Percentiles rank a stretch among this genome's conserved stretches.
Evolutionary conservation across 768 basidiomycete genomes (phyloP).

Genomic region (Suillus plorans): DNA sequence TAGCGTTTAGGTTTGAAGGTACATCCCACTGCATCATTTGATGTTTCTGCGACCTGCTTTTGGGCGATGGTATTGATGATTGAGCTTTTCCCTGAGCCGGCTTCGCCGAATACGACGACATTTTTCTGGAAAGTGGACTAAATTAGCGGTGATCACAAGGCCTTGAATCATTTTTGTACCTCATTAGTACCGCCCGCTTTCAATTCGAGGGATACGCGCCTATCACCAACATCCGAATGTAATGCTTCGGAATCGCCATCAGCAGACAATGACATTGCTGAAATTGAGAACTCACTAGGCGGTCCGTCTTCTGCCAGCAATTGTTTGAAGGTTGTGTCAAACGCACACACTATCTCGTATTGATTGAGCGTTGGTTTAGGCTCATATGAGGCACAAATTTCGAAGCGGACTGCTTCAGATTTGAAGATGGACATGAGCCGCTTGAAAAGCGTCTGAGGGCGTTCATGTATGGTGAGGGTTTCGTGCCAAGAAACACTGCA

Average conservation of each 20-base stretch:
- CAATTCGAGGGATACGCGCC: not conserved
- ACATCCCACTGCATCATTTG: constrained; percentile 16
- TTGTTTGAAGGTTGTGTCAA: not conserved
- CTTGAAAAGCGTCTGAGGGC: not conserved
- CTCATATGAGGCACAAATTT: not conserved
- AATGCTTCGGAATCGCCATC: not conserved
- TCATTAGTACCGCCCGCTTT: not conserved
- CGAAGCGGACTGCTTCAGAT: not conserved
- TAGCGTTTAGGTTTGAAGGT: constrained; percentile 9
- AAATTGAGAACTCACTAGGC: not conserved
- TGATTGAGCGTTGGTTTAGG: not conserved
- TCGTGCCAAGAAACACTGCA: not conserved
- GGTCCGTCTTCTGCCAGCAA: not conserved
- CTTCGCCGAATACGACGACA: constrained; percentile 25
- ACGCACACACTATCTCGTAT: not conserved
- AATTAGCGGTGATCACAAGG: not conserved
- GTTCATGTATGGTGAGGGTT: not conserved
- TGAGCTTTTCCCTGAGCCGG: constrained; percentile 27
- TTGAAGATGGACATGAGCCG: not conserved
- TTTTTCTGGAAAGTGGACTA: constrained; percentile 3
- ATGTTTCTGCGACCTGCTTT: constrained; percentile 6
- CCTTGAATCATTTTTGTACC: not conserved
- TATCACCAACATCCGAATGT: too few species aligned
- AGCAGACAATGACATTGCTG: not conserved
- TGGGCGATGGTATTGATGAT: constrained; percentile 24